A percentile compares a stretch with the other conserved stretches of the same genome.
These are phyloP conservation scores for Hibiscus trionum DNA, from an alignment of 345 rosid genomes.

Conservation along the genomic window DNA sequence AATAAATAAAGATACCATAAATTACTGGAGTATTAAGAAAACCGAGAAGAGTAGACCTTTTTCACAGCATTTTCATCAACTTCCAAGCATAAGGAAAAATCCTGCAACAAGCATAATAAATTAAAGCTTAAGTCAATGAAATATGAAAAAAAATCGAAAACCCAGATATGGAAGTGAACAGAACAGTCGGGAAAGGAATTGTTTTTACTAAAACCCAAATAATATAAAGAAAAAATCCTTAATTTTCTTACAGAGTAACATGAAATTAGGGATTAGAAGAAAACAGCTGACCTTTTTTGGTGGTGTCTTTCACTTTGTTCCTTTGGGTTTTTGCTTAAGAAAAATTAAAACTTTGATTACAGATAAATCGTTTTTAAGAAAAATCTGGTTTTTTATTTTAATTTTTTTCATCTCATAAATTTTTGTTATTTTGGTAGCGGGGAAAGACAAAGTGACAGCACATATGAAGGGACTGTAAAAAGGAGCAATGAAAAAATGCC, in stretches of 20 bases:
- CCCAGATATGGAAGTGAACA: neutral
- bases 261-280: neutral
- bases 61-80: neutral
- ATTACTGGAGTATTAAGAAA: neutral
- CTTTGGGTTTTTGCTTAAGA: neutral
- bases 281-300: neutral
- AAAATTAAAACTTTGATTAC: neutral
- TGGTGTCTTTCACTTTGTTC: neutral
- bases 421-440: neutral
- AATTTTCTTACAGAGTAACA: conserved; percentile 3
- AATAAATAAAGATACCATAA: neutral
- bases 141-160: neutral
- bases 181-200: neutral
- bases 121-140: neutral
- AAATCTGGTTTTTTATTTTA: neutral
- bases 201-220: neutral
- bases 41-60: neutral
- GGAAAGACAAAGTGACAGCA: neutral
- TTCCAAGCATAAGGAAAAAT: neutral
- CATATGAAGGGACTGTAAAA: neutral
- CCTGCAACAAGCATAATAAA: neutral
- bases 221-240: neutral
- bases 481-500: neutral
- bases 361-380: neutral
- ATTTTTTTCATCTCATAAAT: neutral